Evolutionary conservation across 2,329 filamentous ascomycete species (phyloP), one percentile per base, ranked within the genome.

Genomic region (Cercospora citrullina): DNA sequence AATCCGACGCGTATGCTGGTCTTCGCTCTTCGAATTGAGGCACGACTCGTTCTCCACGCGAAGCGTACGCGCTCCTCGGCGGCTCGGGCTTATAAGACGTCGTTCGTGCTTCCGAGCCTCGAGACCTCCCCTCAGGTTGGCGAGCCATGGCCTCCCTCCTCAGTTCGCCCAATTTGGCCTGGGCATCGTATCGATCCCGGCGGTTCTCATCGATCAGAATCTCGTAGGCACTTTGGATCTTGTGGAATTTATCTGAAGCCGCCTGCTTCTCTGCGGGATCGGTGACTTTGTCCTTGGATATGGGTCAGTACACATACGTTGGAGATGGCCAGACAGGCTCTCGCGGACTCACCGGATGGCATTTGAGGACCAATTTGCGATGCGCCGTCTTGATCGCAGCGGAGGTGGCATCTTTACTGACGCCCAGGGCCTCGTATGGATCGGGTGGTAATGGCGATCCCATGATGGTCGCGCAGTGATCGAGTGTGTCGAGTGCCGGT

Each of bases 201-300:
- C 90, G 88, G 6, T 82, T 84, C 30, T 94, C 91, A 77, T 97
- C 90, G 75, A 88, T 91, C 69, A 99, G 87, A 31, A 95, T 84
- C 80, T 98, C 95, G 80, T 97, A 99, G 61, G 95, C 94, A 75
- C 94, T 88, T 79, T 97, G 94, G 36, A 98, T 92, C 78, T 89
- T 89, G 80, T 97, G 93, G 76, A 98, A 99, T 80, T 96, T 90
- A 74, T 93, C 90, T 74, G 91, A 89, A 79, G 94, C 96, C 74
- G 88, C 83, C 68, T 88, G 87, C 80, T 95, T 96, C 75, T 91
- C 83, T 16, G 87, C 84, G 63, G 90, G 88, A 75, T 96, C 88
- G 72, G 93, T 90, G 30, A 70, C 66, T 81, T 74, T 86, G 94
- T 84, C 83, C 61, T 64, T 21, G 30, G 8, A 28, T 16, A 7